Conservation (phyloP, 305 asterid species). For the Petunia hybrid region DNA sequence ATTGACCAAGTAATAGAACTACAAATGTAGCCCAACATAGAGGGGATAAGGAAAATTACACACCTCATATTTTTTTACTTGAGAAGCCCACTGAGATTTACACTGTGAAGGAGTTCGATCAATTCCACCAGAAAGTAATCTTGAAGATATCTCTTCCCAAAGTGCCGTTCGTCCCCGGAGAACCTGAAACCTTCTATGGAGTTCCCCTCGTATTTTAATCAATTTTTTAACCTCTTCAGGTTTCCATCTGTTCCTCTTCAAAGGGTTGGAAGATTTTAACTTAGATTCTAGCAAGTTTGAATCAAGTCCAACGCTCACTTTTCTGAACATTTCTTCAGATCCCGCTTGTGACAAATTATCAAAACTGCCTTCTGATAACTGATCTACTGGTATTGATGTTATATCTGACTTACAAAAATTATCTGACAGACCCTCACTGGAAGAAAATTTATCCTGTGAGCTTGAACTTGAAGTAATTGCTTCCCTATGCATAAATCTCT, state of each 20-base stretch:
- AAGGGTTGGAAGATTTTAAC: constrained; percentile 52
- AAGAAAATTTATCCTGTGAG: constrained; percentile 42
- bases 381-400: constrained; percentile 42
- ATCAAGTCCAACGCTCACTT: constrained; percentile 53
- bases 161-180: constrained; percentile 95
- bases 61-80: constrained; percentile 96
- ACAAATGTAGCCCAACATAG: background rate
- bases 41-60: constrained; percentile 33
- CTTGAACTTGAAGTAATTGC: constrained; percentile 49
- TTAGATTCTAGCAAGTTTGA: constrained; percentile 50
- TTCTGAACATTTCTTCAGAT: constrained; percentile 41
- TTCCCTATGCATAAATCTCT: constrained; percentile 48
- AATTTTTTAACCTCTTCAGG: constrained; percentile 85
- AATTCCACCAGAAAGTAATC: constrained; percentile 63
- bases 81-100: constrained; percentile 95
- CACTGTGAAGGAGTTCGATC: constrained; percentile 90
- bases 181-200: constrained; percentile 83
- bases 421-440: constrained; percentile 47
- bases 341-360: constrained; percentile 49
- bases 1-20: background rate
- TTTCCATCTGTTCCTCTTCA: constrained; percentile 89
- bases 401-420: constrained; percentile 56
- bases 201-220: constrained; percentile 85
- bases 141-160: constrained; percentile 96
- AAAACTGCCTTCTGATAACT: constrained; percentile 36